phyloP scores from a whole-genome alignment of 2,329 filamentous ascomycete species.

The Botrytis fabae region DNA sequence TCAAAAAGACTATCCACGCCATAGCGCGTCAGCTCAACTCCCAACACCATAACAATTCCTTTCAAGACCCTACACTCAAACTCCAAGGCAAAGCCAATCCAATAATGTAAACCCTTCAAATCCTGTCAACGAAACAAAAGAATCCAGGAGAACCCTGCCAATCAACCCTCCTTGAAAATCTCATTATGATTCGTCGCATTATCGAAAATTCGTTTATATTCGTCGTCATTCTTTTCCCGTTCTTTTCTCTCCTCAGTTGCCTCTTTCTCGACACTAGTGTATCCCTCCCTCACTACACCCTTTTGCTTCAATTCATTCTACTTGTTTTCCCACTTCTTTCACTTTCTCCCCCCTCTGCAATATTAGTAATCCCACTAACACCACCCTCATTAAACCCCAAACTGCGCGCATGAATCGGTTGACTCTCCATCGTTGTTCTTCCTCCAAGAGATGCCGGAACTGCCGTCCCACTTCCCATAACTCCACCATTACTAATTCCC shows the following conservation, averaged over 20 bases:
- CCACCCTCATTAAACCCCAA: conserved; percentile 36
- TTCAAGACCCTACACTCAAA: not conserved
- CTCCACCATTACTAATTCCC: conserved; percentile 9
- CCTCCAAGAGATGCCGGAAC: conserved; percentile 30
- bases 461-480: conserved; percentile 29
- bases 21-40: not conserved
- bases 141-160: not conserved
- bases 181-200: conserved; percentile 1
- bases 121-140: not conserved
- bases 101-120: not conserved
- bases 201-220: conserved; percentile 2
- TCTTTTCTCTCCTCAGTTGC: not conserved
- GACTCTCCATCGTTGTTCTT: conserved; percentile 33
- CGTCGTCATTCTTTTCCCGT: not conserved
- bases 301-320: not conserved
- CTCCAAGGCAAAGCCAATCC: not conserved
- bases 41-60: not conserved
- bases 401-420: conserved; percentile 34
- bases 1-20: not conserved
- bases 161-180: not conserved
- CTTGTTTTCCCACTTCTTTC: not conserved
- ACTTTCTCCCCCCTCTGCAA: conserved; percentile 29
- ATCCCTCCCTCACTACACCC: not conserved
- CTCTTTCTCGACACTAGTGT: not conserved
- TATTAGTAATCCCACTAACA: conserved; percentile 35